Evolutionary conservation across 129 eudicot species (phyloP), one percentile per base, ranked within the genome.

Genomic region (Glebionis coronaria): DNA sequence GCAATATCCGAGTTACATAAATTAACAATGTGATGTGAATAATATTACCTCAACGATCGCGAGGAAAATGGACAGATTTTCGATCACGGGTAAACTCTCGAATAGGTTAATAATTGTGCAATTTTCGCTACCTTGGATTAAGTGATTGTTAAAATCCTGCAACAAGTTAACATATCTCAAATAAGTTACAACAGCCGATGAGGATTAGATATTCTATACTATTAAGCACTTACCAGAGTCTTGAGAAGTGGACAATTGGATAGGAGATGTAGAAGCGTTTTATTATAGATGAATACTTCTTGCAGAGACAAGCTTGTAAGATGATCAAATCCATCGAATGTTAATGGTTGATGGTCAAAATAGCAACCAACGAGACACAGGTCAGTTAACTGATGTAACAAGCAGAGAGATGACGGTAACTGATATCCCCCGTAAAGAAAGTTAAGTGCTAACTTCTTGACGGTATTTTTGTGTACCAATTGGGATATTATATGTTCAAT

Each of bases 71-170:
- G 60, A 54, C 25, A 54, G 60, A 2, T 54, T 14, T 54, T 20
- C 60, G 11, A 54, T 20, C 29, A 54, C n/a, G 0, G 60, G 12
- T 16, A 54, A 54, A 54, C 60, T 9, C 60, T 54, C 31, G 7
- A 54, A 54, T 54, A 54, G 60, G 29, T 54, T 54, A 20, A 54
- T 54, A 16, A 54, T 54, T 23, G 60, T 54, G 60, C 28, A 60
- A 35, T 60, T 6, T 9, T 35, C 49, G 18, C n/a, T 35, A 60
- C 14, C 15, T 5, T 15, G 2, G 4, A 15, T 29, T 29, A 12
- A n/a, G 0, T 11, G 2, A 7, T 6, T 4, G 7, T 8, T 14
- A 14, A 2, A 2, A 4, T 6, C 10, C 65, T 60, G 65, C 47
- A 60, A 3, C 65, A 60, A 31, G 21, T 60, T 59, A 29, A 18